Evolutionary conservation across 2,329 filamentous ascomycete species (phyloP), one percentile per base, ranked within the genome.

Genomic region (Diaporthe helianthi): DNA sequence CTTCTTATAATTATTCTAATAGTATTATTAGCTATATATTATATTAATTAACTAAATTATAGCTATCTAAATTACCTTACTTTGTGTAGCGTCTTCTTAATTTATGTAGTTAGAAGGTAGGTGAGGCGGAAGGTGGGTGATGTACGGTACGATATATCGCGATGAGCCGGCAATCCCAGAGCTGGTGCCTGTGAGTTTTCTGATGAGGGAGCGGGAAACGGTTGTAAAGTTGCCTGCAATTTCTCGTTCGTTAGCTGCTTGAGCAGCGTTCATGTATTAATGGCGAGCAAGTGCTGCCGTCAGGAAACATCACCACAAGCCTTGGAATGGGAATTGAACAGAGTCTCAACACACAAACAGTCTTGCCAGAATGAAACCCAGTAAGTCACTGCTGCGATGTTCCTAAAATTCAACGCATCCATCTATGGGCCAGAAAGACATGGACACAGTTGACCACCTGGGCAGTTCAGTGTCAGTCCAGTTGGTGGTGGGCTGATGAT

Each of bases 381-480:
- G 55, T 26, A 60, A 52, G 26, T 52, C 49, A 26, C 38, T 60
- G 29, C 55, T 0, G 55, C 38, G 3, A 31, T 46, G 26, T 60
- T 31, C n/a, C 55, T 60, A 26, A 24, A 38, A 3, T 60, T 60
- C 24, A 41, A 46, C 3, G 55, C 55, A 46, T 12, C 26, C 24
- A 8, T 22, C 26, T 0, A 46, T 60, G 55, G 31, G 24, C 2
- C 26, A 29, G 6, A 38, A 60, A 7, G 38, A 17, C 6, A 46
- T 60, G 38, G 38, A 31, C 26, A 31, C 46, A 38, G 31, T 60
- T 17, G 38, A 60, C 10, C 55, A n/a, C n/a, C n/a, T n/a, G n/a
- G n/a, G n/a, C n/a, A 60, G 38, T 60, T 60, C 19, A 60, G 55
- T 31, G 55, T 38, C 10, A 60, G 55, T 3, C 55, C 55, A 12